Percentiles rank a stretch among this genome's conserved stretches.
These are phyloP conservation scores for Brassica juncea DNA, from an alignment of 345 rosid genomes.

Conservation along the genomic window DNA sequence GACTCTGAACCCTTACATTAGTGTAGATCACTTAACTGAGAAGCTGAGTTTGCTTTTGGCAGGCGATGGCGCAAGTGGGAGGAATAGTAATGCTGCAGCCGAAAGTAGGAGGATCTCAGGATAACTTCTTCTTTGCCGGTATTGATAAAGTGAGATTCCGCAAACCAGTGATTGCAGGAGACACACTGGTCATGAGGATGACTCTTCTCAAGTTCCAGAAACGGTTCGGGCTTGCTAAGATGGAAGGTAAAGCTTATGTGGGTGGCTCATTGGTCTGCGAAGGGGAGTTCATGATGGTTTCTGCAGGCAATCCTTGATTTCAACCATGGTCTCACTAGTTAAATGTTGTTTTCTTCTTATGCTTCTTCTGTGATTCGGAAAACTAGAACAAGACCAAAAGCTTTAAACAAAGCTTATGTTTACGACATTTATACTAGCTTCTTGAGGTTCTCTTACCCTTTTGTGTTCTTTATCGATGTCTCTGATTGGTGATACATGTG, in stretches of 20 bases:
- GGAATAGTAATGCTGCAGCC: constrained; percentile 83
- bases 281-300: constrained; percentile 84
- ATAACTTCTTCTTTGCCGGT: constrained; percentile 86
- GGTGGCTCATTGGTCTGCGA: constrained; percentile 79
- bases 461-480: background rate
- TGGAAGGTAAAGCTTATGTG: constrained; percentile 95
- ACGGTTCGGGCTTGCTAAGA: constrained; percentile 85
- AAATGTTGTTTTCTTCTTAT: background rate
- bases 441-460: background rate
- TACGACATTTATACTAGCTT: background rate
- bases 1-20: background rate
- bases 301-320: constrained; percentile 22
- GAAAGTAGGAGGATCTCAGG: constrained; percentile 76
- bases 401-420: background rate
- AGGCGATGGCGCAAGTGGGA: constrained; percentile 98
- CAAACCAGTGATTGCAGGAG: constrained; percentile 93
- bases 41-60: background rate
- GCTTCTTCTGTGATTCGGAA: background rate
- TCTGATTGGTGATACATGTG: background rate
- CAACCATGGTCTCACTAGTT: background rate
- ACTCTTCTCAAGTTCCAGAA: constrained; percentile 78
- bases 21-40: background rate
- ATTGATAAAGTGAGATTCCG: constrained; percentile 89
- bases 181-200: constrained; percentile 93
- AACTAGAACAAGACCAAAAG: constrained; percentile 13